Base-by-base conservation (phyloP, 441 rosid genomes). In the Brassica balearica region DNA sequence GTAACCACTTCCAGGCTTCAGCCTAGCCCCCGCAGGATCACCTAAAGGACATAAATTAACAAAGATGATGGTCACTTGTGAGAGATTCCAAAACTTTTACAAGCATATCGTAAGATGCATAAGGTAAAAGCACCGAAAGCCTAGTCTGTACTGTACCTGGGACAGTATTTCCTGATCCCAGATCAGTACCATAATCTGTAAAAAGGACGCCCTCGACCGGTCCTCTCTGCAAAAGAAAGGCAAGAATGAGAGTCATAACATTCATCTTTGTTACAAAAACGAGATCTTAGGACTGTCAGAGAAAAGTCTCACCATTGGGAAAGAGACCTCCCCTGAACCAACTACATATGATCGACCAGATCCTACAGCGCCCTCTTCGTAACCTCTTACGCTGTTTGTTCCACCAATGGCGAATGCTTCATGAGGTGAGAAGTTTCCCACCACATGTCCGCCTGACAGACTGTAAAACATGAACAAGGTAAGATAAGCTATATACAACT, bases 401-500 rank as follows among this genome's bases (percentile, higher is more conserved):
- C 99, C 98, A 6, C 99, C 98, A 19, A 93, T 91, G 64, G 89
- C 89, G 69, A 92, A 95, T 46, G 99, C 98, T 87, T 93, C 97
- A 80, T 93, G 95, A 73, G 98, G 98, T 74, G 94, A 85, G 80
- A 93, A 95, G 73, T 88, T 93, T 60, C 97, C 99, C 81, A 90
- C 85, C 75, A 90, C 92, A 84, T 91, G 98, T 38, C 98, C 95
- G 75, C 97, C 93, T 3, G 99, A 91, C 76, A 95, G 78, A 76
- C 97, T 95, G 77, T 68, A 72, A 73, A 41, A 67, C 59, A 66
- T 58, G 61, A 72, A 65, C 53, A 80, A 75, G 65, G 81, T 74
- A 74, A 79, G 77, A 41, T 56, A 72, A 59, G 72, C 29, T 71
- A 55, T 46, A 12, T 61, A 48, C 11, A 76, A 64, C 46, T 22